These are phyloP conservation scores for Iberis pinnata DNA, from an alignment of 345 rosid species.

Conservation along the genomic window DNA sequence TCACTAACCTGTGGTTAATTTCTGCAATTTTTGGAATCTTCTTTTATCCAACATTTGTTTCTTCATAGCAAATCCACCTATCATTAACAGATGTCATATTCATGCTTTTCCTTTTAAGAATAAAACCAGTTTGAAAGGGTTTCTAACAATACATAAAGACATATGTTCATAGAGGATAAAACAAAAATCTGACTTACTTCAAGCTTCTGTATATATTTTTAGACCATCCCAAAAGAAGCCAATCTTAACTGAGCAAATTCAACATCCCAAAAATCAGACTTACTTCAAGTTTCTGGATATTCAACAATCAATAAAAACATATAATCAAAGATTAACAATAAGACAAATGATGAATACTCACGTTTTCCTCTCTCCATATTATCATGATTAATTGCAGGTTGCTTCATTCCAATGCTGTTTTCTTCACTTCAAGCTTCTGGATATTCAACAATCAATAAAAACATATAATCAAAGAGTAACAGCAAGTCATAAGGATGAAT, in stretches of 20 bases:
- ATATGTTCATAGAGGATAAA: background rate
- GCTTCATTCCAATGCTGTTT: too few relatives aligned
- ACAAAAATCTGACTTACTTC: conserved; percentile 49
- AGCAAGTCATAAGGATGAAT: too few relatives aligned
- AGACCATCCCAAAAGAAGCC: conserved; percentile 65
- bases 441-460: too few relatives aligned
- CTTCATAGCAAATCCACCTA: conserved; percentile 85
- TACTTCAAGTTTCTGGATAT: conserved; percentile 45
- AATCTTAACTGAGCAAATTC: conserved; percentile 74
- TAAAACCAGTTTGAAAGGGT: too few relatives aligned
- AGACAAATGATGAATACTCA: too few relatives aligned
- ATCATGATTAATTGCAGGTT: too few relatives aligned
- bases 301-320: conserved; percentile 13
- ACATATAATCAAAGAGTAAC: too few relatives aligned
- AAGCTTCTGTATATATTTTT: conserved; percentile 73
- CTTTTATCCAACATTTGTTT: conserved; percentile 88
- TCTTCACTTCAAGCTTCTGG: too few relatives aligned
- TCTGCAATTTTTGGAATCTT: conserved; percentile 88
- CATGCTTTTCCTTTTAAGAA: too few relatives aligned
- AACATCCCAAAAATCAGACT: conserved; percentile 7
- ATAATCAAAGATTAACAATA: background rate
- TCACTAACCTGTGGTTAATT: too few relatives aligned
- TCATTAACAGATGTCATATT: background rate
- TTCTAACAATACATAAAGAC: too few relatives aligned
- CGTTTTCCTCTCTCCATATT: too few relatives aligned